phyloP scores from a whole-genome alignment of 2,329 filamentous ascomycete species.

The Pseudogymnoascus sp. region DNA sequence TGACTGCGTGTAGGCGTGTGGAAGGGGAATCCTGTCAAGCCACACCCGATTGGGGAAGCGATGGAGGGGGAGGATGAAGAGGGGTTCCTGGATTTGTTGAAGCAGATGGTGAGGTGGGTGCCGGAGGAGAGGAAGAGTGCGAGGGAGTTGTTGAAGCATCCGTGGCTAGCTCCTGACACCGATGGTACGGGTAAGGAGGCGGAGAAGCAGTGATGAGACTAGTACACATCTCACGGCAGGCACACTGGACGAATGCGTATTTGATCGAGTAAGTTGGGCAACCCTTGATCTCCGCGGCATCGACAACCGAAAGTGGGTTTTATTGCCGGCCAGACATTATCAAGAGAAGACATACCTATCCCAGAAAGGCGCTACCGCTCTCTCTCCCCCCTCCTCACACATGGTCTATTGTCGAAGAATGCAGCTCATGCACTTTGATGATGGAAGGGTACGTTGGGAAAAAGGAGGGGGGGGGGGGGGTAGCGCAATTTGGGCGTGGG shows the following conservation, averaged over 20 bases:
- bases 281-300: background rate
- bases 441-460: background rate
- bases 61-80: conserved; percentile 24
- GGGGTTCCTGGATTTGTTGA: conserved; percentile 26
- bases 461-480: background rate
- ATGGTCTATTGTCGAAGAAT: background rate
- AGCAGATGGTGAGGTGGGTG: conserved; percentile 27
- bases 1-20: conserved; percentile 9
- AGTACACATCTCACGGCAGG: background rate
- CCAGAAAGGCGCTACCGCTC: background rate
- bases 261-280: background rate
- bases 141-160: conserved; percentile 25
- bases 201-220: background rate
- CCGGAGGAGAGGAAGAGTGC: conserved; percentile 28
- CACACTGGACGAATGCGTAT: background rate
- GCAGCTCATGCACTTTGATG: background rate
- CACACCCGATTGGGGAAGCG: conserved; percentile 14
- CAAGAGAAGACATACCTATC: background rate
- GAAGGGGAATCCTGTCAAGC: conserved; percentile 6
- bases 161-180: conserved; percentile 18
- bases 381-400: background rate
- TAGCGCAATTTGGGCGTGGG: background rate
- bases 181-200: background rate
- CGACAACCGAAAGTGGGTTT: background rate
- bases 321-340: background rate